Evolutionary conservation across 2,329 filamentous ascomycete genomes (phyloP), one percentile per base, ranked within the genome.

Genomic region (Epicoccum sorghinum): DNA sequence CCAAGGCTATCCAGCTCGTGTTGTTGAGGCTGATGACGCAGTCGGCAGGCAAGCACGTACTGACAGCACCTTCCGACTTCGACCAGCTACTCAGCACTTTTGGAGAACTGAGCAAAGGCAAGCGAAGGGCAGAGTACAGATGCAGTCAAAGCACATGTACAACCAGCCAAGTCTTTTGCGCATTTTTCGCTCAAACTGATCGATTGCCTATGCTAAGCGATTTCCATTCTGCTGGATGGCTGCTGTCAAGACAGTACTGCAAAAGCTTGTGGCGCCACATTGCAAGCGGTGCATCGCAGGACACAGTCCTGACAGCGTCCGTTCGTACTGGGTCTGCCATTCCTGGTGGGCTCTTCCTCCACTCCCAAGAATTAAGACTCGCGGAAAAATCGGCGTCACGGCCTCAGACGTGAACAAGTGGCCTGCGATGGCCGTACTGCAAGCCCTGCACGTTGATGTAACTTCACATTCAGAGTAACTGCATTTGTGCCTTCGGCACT

Each of bases 11-110:
- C 36, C 36, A 22, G 24, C 35, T 30, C 8, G n/a, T 47, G 38
- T 47, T 55, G 53, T 56, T 56, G 53, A 56, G 53, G 53, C 38
- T 52, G 53, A 56, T 56, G 53, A 56, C 53, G 53, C 47, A 50
- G 46, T 39, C 12, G 40, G 52, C 12, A 54, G 36, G 36, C 41
- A 18, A 18, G 18, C 18, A 18, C 18, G 18, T 18, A 1, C 18
- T 18, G 18, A 43, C 47, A 22, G 32, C 27, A 29, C 27, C 9
- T 29, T 6, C 27, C 27, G 4, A 7, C 27, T 29, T 29, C 27
- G 9, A 29, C 4, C 27, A 29, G 27, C 27, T 9, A 6, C 27
- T 29, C 27, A 29, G 27, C 27, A 29, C 27, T 9, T 29, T 6
- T 9, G 18, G 18, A 18, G 18, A 18, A 18, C 1, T 3, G 18